A percentile compares a stretch with the other conserved stretches of the same genome.
These are phyloP conservation scores for Crucihimalaya himalaica DNA, from an alignment of 345 rosid genomes.

Conservation along the genomic window DNA sequence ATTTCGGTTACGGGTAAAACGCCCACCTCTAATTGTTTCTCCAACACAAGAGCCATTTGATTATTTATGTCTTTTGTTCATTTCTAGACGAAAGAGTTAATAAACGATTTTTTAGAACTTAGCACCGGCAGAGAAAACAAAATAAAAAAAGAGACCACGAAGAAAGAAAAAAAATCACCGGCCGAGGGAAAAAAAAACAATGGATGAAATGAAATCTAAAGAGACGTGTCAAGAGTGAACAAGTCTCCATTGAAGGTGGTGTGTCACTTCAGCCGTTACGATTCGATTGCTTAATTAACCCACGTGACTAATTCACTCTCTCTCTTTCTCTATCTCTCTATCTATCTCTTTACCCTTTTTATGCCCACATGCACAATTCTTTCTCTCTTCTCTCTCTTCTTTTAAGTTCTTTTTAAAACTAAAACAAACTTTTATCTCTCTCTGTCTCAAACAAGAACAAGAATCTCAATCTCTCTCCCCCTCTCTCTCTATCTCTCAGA, in stretches of 20 bases:
- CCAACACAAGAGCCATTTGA: too few species aligned
- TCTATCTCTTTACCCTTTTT: neutral
- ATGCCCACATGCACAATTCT: slow-evolving; percentile 27
- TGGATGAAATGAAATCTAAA: neutral
- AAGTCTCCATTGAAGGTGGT: neutral
- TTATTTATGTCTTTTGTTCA: too few species aligned
- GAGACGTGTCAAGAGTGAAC: slow-evolving; percentile 15
- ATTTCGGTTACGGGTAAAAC: too few species aligned
- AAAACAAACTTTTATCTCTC: neutral
- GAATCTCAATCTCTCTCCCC: slow-evolving; percentile 8
- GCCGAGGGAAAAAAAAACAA: neutral
- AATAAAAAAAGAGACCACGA: too few species aligned
- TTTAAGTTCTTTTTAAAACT: neutral
- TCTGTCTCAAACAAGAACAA: neutral
- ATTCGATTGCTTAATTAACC: slow-evolving; percentile 25
- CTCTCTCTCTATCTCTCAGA: slow-evolving; percentile 16
- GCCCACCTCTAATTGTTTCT: too few species aligned
- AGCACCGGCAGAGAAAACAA: too few species aligned
- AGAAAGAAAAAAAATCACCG: neutral
- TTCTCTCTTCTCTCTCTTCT: neutral
- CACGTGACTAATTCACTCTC: slow-evolving; percentile 29
- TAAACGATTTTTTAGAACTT: too few species aligned
- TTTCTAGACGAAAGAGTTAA: too few species aligned
- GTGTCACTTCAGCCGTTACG: slow-evolving; percentile 14
- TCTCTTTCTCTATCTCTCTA: neutral